phyloP scores from a whole-genome alignment of 306 rosid species.

The Ceratonia siliqua region DNA sequence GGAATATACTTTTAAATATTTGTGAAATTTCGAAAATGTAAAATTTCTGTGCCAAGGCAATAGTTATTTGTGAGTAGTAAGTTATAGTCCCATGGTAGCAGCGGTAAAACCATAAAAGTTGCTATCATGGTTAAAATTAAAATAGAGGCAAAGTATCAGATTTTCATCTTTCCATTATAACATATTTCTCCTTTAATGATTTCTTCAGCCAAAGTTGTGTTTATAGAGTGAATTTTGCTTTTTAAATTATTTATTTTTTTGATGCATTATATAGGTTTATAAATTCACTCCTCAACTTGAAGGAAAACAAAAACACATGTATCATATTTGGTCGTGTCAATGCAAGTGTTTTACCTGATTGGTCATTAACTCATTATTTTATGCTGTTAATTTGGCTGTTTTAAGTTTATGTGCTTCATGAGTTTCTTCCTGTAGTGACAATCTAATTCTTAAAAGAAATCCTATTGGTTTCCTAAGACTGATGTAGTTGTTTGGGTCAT shows the following conservation, averaged over 20 bases:
- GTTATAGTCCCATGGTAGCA: not conserved
- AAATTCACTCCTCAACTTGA: not conserved
- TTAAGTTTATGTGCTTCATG: not conserved
- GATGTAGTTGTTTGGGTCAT: not conserved
- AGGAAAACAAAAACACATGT: not conserved
- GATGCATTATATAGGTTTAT: not conserved
- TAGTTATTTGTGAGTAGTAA: not conserved
- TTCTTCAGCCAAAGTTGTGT: not conserved
- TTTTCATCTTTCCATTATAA: not conserved
- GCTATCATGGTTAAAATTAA: not conserved
- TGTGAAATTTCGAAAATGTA: slow-evolving; percentile 8
- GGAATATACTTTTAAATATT: not conserved
- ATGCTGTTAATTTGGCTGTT: not conserved
- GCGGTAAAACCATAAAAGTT: not conserved
- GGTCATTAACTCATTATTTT: slow-evolving; percentile 15
- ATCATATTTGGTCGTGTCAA: not conserved
- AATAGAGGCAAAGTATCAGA: not conserved
- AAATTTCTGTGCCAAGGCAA: not conserved
- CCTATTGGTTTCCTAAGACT: not conserved
- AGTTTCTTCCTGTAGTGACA: not conserved
- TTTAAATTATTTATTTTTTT: not conserved
- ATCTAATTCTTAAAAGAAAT: not conserved
- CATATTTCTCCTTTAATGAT: not conserved
- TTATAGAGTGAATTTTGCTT: not conserved
- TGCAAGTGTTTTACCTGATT: slow-evolving; percentile 14